Base-by-base conservation (phyloP, 78 protist genomes). In the Fonticula alba region DNA sequence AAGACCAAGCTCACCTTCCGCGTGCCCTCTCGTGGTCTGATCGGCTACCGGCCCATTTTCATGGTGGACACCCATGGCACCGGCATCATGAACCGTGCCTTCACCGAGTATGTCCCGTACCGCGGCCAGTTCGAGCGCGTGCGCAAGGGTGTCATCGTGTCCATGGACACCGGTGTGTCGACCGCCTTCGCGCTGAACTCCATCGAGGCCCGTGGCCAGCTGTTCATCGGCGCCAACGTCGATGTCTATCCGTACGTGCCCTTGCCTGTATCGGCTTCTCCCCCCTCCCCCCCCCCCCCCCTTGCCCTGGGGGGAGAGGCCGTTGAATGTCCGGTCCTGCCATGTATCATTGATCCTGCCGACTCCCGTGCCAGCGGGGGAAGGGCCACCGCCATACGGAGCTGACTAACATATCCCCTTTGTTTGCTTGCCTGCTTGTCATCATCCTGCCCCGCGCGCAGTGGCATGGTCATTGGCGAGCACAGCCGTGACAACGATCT, bases 391-490 rank as follows among this genome's bases (percentile, higher is more conserved):
- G n/a, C n/a, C n/a, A n/a, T n/a, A n/a, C n/a, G n/a, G n/a, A n/a
- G n/a, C n/a, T n/a, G 14, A 24, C 32, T 51, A 51, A 51, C 15
- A 51, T 15, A 51, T 32, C 7, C 9, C 6, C n/a, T 33, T 59
- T 59, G 4, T 59, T 59, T 37, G 11, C 20, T 22, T 59, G 3
- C 6, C 11, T 20, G 6, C 20, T 27, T 43, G 29, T 56, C 33
- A 19, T 35, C 7, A 6, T 29, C 55, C n/a, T n/a, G 6, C 7
- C 24, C 11, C 27, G 53, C 26, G 32, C 70, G 81, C 78, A 35
- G 58, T 0, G 91, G 91, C 57, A 78, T 78, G 91, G 70, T 85
- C 54, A 68, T 85, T 35, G 91, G 91, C 52, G 84, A 81, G 65
- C 55, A 78, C 63, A 27, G 76, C 9, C 68, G 72, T 27, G 33